Base-by-base conservation (phyloP, 768 basidiomycete genomes). In the Gloeophyllum trabeum region DNA sequence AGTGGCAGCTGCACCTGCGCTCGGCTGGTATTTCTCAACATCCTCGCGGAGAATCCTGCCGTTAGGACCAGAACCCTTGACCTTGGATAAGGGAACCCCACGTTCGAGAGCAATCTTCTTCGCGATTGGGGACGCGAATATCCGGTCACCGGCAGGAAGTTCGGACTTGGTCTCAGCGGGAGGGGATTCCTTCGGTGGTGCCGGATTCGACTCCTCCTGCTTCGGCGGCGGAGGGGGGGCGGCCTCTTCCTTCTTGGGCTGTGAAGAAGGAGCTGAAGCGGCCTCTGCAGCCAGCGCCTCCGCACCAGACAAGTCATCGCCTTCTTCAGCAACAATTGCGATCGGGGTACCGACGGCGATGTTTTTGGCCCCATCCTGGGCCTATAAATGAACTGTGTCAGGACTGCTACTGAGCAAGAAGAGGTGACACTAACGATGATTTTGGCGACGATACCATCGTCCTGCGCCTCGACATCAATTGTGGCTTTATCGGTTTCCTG, bases 401-500 rank as follows among this genome's bases (percentile, higher is more conserved):
- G 21, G 24, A 32, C 18, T 47, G 36, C 43, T 24, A 0, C 18
- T 13, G 35, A 6, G 7, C 25, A 22, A 16, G 6, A 16, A 5
- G 35, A 10, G 3, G 23, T 14, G 24, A 14, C 4, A 66, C 88
- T 44, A 64, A 92, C 93, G 43, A 99, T 81, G 51, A 99, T 96
- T 76, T 98, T 98, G 40, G 87, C 93, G 46, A 99, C 68, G 48
- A 98, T 65, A 51, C 96, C 96, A 52, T 99, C 96, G 34, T 98
- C 96, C 67, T 93, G 93, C 6, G 96, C 91, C 66, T 99, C 96
- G 25, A 99, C 94, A 66, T 99, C 96, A 63, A 99, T 98, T 38
- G 92, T 93, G 18, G 96, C 94, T 75, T 99, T 99, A 81, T 99
- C 96, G 42, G 96, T 99, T 82, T 99, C 96, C 91, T 94, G 44